Conservation (phyloP, 1,284 basidiomycete genomes). For the Moesziomyces sp. region DNA sequence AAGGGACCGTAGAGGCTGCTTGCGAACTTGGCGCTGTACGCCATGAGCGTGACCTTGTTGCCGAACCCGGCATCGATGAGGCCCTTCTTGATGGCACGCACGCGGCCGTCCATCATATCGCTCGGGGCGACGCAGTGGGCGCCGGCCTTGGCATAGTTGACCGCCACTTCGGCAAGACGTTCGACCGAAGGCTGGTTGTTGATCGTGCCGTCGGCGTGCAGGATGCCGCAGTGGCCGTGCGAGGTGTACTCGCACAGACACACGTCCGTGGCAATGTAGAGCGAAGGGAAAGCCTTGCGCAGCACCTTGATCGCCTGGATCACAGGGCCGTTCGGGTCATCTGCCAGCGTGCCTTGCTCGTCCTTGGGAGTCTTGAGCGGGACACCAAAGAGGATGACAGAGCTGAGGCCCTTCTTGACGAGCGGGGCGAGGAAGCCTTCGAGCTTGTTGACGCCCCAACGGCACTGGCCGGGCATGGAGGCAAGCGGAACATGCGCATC, state of each 20-base stretch:
- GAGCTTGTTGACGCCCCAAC: slow-evolving; percentile 93
- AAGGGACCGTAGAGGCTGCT: slow-evolving; percentile 97
- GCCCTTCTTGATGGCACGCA: slow-evolving; percentile 86
- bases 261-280: slow-evolving; percentile 86
- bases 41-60: slow-evolving; percentile 83
- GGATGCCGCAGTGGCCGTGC: slow-evolving; percentile 94
- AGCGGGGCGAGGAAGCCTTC: slow-evolving; percentile 86
- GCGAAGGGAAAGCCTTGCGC: slow-evolving; percentile 77
- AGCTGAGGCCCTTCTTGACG: slow-evolving; percentile 86
- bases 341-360: slow-evolving; percentile 82
- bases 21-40: slow-evolving; percentile 98
- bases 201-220: slow-evolving; percentile 79
- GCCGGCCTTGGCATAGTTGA: slow-evolving; percentile 91
- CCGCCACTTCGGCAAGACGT: slow-evolving; percentile 89
- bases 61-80: slow-evolving; percentile 84
- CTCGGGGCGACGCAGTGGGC: slow-evolving; percentile 98
- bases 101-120: slow-evolving; percentile 99
- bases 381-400: slow-evolving; percentile 96
- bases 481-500: slow-evolving; percentile 51
- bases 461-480: slow-evolving; percentile 63
- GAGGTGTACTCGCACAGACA: slow-evolving; percentile 99
- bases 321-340: slow-evolving; percentile 89
- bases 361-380: slow-evolving; percentile 88
- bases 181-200: slow-evolving; percentile 71
- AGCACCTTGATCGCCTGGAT: slow-evolving; percentile 87